These are phyloP conservation scores for Coniferiporia weirii DNA, from an alignment of 1,284 basidiomycete species.

Conservation along the genomic window DNA sequence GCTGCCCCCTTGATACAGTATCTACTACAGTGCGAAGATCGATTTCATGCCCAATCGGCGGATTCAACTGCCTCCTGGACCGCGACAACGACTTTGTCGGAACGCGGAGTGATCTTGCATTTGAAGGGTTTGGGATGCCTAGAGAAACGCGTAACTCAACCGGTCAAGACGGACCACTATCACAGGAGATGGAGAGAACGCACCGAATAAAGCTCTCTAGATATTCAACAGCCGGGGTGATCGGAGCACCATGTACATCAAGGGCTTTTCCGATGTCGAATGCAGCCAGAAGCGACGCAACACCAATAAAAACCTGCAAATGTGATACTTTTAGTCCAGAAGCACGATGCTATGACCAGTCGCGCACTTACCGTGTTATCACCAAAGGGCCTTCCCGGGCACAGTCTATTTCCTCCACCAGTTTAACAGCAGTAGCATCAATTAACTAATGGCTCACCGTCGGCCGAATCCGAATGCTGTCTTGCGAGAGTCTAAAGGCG, in stretches of 20 bases:
- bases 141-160: not conserved
- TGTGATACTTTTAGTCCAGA: not conserved
- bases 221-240: constrained; percentile 7
- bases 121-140: not conserved
- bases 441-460: not conserved
- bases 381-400: constrained; percentile 5
- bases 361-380: constrained; percentile 2
- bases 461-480: constrained; percentile 12
- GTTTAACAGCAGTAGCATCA: not conserved
- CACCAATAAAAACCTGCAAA: constrained; percentile 8
- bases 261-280: constrained; percentile 12
- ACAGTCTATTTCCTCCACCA: not conserved
- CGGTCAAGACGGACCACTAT: not conserved
- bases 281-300: constrained; percentile 7
- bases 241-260: constrained; percentile 6
- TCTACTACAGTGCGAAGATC: not conserved
- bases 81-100: not conserved
- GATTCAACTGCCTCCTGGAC: not conserved
- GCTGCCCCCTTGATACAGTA: too few species aligned
- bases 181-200: not conserved
- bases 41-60: not conserved
- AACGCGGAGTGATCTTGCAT: not conserved
- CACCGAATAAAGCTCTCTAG: not conserved
- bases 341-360: not conserved
- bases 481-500: not conserved